Percentiles rank a stretch among this genome's conserved stretches.
Conservation (phyloP, 2,329 filamentous ascomycete genomes). For the Tympanopsis confertula region DNA sequence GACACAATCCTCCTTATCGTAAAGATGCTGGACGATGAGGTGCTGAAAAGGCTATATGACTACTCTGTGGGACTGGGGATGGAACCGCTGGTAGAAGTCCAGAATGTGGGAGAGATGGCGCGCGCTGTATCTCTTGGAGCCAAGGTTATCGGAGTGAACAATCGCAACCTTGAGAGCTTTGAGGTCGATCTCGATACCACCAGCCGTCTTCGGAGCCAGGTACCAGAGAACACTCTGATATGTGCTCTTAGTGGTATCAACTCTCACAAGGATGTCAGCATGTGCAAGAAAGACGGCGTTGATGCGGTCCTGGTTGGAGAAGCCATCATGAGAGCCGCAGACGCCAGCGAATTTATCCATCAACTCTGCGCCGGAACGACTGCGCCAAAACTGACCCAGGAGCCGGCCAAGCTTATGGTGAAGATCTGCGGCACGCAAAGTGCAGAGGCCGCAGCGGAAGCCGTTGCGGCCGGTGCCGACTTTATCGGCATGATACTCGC, state of each 20-base stretch:
- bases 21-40: slow-evolving; percentile 79
- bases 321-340: slow-evolving; percentile 81
- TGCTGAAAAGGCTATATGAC: slow-evolving; percentile 68
- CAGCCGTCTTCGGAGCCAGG: slow-evolving; percentile 73
- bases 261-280: slow-evolving; percentile 73
- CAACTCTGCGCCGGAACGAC: slow-evolving; percentile 60
- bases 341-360: slow-evolving; percentile 73
- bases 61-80: slow-evolving; percentile 87
- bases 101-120: slow-evolving; percentile 86
- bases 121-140: slow-evolving; percentile 75
- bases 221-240: slow-evolving; percentile 74
- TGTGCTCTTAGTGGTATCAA: slow-evolving; percentile 93
- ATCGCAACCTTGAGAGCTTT: slow-evolving; percentile 90
- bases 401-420: slow-evolving; percentile 48
- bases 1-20: slow-evolving; percentile 94
- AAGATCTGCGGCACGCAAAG: slow-evolving; percentile 93
- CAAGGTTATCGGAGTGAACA: slow-evolving; percentile 93
- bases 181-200: slow-evolving; percentile 93
- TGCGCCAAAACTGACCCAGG: slow-evolving; percentile 18
- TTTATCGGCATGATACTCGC: slow-evolving; percentile 89
- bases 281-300: slow-evolving; percentile 80
- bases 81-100: slow-evolving; percentile 95
- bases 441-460: slow-evolving; percentile 66
- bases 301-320: slow-evolving; percentile 90
- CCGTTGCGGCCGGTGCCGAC: slow-evolving; percentile 78